Percentiles rank a stretch among this genome's conserved stretches.
phyloP scores from a whole-genome alignment of 768 basidiomycete genomes.

The Russula emetica region DNA sequence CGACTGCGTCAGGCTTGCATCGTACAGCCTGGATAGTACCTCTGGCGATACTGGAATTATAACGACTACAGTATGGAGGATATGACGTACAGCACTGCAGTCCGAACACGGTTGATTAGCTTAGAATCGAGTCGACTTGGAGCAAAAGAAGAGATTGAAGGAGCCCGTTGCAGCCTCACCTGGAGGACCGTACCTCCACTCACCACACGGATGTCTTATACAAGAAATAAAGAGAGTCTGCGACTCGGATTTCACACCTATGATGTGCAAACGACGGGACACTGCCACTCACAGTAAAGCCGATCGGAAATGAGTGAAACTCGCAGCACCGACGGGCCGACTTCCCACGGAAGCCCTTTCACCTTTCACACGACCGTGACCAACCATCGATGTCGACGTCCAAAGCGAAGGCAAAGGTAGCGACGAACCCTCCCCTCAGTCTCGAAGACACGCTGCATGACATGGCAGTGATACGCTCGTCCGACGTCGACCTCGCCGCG shows the following conservation, averaged over 20 bases:
- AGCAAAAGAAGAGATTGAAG: neutral
- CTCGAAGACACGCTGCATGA: constrained; percentile 62
- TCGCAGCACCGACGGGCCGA: neutral
- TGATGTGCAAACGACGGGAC: neutral
- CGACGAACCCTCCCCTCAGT: constrained; percentile 49
- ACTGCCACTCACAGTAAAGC: neutral
- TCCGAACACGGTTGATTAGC: too few species aligned
- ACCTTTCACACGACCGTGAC: neutral
- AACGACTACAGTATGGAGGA: too few species aligned
- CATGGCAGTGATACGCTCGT: constrained; percentile 64
- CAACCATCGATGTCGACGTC: constrained; percentile 6
- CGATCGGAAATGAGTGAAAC: neutral
- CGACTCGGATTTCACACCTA: neutral
- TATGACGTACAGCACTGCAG: too few species aligned
- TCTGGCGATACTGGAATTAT: too few species aligned
- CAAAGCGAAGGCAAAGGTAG: constrained; percentile 20
- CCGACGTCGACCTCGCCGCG: constrained; percentile 42
- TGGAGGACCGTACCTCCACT: neutral
- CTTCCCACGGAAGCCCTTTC: neutral
- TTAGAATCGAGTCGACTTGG: neutral
- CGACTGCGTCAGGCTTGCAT: too few species aligned
- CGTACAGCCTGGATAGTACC: too few species aligned
- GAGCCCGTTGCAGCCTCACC: neutral
- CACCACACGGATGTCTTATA: too few species aligned
- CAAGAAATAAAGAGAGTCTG: too few species aligned